Evolutionary conservation across 2,329 filamentous ascomycete species (phyloP).

Genomic region (Nigrospora sphaerica): DNA sequence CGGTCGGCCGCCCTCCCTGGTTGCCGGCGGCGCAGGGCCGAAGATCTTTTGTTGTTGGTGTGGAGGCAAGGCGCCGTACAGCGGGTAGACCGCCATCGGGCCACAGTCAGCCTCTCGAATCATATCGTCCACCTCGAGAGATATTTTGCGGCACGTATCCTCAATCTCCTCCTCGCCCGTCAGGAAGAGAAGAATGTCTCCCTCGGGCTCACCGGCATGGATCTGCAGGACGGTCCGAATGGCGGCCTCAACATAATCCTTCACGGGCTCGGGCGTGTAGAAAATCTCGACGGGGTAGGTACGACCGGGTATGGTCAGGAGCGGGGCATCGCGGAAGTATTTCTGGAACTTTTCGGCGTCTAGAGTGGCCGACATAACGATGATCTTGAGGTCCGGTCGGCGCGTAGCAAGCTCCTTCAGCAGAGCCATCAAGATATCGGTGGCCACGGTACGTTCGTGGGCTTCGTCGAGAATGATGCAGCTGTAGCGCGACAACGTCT

Average conservation of each 20-base stretch:
- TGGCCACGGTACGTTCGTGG: conserved; percentile 94
- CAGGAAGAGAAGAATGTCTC: conserved; percentile 89
- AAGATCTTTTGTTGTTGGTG: conserved; percentile 94
- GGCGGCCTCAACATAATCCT: conserved; percentile 93
- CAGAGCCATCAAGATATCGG: conserved; percentile 94
- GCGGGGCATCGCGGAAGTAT: conserved; percentile 91
- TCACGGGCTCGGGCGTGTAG: conserved; percentile 92
- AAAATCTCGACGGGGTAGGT: conserved; percentile 98
- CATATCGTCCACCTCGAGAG: conserved; percentile 85
- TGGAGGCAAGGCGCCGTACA: conserved; percentile 90
- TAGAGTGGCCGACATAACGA: conserved; percentile 97
- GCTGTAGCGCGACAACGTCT: conserved; percentile 84
- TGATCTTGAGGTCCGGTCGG: conserved; percentile 88
- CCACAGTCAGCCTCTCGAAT: conserved; percentile 85
- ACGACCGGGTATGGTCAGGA: conserved; percentile 88
- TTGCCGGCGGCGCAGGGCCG: conserved; percentile 71
- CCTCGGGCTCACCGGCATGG: conserved; percentile 84
- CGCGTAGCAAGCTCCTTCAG: conserved; percentile 82
- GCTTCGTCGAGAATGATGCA: conserved; percentile 98
- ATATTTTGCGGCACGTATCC: conserved; percentile 88
- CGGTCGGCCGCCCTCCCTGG: conserved; percentile 68
- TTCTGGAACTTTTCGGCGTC: conserved; percentile 97
- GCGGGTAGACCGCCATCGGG: conserved; percentile 81
- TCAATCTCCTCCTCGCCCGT: conserved; percentile 99
- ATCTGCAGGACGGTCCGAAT: conserved; percentile 94